phyloP scores from a whole-genome alignment of 352 stramenopile species.

The Nothophytophthora sp. region DNA sequence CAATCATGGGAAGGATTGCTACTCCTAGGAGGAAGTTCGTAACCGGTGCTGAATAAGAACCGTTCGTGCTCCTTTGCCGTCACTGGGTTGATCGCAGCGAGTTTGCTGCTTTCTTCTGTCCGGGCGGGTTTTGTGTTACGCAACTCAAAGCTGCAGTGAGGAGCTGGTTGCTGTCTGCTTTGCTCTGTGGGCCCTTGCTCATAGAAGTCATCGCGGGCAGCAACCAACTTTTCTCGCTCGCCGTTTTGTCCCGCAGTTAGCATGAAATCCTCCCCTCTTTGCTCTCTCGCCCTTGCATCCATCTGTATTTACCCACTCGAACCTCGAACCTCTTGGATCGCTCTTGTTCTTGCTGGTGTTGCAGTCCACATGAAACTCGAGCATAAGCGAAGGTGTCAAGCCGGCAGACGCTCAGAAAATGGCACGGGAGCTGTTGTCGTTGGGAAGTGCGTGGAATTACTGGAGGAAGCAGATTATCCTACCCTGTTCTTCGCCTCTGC shows the following conservation, averaged over 20 bases:
- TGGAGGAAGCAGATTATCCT: background rate
- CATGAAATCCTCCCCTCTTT: slow-evolving; percentile 49
- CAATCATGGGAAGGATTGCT: slow-evolving; percentile 31
- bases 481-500: slow-evolving; percentile 6
- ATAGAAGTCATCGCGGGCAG: background rate
- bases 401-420: too few relatives aligned
- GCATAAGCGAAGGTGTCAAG: too few relatives aligned
- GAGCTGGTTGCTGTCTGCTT: slow-evolving; percentile 4
- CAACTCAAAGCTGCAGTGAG: slow-evolving; percentile 21
- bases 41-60: slow-evolving; percentile 47
- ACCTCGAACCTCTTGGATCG: too few relatives aligned
- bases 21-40: slow-evolving; percentile 27
- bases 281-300: slow-evolving; percentile 1
- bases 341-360: too few relatives aligned
- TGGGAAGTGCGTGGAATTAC: background rate
- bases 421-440: background rate
- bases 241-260: slow-evolving; percentile 22
- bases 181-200: background rate
- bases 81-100: slow-evolving; percentile 87
- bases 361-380: too few relatives aligned
- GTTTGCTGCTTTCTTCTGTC: slow-evolving; percentile 88
- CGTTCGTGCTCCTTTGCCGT: slow-evolving; percentile 68
- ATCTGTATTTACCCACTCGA: too few relatives aligned
- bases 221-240: slow-evolving; percentile 3
- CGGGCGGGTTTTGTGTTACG: slow-evolving; percentile 88